phyloP scores from a whole-genome alignment of 148 eudicot genomes.

The Salicornia ramosissima region DNA sequence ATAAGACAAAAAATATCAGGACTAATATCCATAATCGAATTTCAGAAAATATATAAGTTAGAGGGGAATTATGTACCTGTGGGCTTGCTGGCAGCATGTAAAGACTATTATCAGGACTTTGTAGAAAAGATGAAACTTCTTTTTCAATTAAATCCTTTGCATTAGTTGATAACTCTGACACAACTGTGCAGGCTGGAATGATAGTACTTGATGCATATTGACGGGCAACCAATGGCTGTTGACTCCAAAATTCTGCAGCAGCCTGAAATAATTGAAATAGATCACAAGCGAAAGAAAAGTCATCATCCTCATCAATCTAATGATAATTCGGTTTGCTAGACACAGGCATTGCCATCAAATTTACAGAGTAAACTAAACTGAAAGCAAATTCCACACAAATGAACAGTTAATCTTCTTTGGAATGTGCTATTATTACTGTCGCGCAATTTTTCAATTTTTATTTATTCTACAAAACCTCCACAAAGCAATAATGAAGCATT shows the following conservation, averaged over 20 bases:
- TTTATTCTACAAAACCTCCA: not conserved
- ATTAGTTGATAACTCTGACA: slow-evolving; percentile 56
- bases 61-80: slow-evolving; percentile 46
- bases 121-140: slow-evolving; percentile 78
- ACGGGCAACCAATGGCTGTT: slow-evolving; percentile 92
- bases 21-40: no score
- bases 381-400: not conserved
- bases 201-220: slow-evolving; percentile 94
- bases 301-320: not conserved
- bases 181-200: slow-evolving; percentile 78
- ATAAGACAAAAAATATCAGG: no score
- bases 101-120: slow-evolving; percentile 81
- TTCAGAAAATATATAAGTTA: no score
- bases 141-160: slow-evolving; percentile 82
- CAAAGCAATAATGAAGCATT: not conserved
- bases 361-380: not conserved
- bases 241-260: slow-evolving; percentile 95
- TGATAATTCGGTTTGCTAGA: not conserved
- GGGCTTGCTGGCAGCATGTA: slow-evolving; percentile 98
- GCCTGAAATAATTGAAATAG: slow-evolving; percentile 40
- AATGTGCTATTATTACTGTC: not conserved
- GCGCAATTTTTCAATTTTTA: not conserved
- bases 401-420: not conserved
- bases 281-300: not conserved
- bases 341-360: not conserved